Evolutionary conservation across 257 asterid genomes (phyloP).

Genomic region (Mitragyna speciosa): DNA sequence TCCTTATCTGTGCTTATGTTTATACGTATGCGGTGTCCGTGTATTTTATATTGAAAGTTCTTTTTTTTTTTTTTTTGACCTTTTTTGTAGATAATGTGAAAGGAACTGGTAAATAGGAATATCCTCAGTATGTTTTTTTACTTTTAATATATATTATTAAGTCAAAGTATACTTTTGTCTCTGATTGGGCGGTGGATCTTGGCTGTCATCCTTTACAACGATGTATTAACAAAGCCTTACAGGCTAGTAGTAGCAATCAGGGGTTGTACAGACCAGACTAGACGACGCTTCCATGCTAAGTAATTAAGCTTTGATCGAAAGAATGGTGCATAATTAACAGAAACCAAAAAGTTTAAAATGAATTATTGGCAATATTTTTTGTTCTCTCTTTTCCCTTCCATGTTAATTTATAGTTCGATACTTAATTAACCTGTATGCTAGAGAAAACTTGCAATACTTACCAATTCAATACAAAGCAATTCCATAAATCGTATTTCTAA

Average conservation of each 20-base stretch:
- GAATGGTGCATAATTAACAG: not conserved
- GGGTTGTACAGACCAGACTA: not conserved
- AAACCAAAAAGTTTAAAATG: not conserved
- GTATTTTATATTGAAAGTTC: too few species aligned
- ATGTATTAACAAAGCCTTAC: not conserved
- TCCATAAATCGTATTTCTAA: too few species aligned
- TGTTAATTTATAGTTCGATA: too few species aligned
- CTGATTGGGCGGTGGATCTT: not conserved
- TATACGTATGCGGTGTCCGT: too few species aligned
- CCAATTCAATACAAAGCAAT: too few species aligned
- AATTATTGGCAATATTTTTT: too few species aligned
- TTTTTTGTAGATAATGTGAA: not conserved
- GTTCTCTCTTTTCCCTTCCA: too few species aligned
- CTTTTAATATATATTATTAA: not conserved
- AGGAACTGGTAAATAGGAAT: not conserved
- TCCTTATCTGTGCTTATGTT: too few species aligned
- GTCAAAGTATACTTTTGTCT: not conserved
- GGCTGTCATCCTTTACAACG: constrained; percentile 1
- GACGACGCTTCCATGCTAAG: not conserved
- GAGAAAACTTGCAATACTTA: too few species aligned
- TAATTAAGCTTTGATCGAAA: not conserved
- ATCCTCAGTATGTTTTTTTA: not conserved
- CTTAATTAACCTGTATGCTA: too few species aligned
- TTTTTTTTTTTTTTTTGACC: too few species aligned
- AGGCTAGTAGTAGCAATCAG: not conserved